phyloP scores from a whole-genome alignment of 192 early-diverging fungal genomes.

The Backusella australiensis region DNA sequence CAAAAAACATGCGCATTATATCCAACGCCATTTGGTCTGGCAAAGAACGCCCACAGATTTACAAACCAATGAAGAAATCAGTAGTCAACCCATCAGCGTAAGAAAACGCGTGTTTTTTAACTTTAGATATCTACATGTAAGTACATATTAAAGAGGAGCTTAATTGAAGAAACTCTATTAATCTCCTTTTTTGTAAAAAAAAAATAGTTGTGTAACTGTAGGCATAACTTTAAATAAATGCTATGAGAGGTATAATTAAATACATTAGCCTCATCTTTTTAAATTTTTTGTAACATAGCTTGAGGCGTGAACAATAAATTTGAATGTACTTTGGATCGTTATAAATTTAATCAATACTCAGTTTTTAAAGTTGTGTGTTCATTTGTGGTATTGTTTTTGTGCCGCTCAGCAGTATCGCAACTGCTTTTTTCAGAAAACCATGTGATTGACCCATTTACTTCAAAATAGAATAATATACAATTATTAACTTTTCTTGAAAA shows the following conservation, averaged over 20 bases:
- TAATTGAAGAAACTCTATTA: no score
- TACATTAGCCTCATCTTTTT: not conserved
- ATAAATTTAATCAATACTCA: not conserved
- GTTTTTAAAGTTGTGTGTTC: not conserved
- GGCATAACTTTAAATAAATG: not conserved
- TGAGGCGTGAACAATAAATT: not conserved
- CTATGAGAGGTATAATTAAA: not conserved
- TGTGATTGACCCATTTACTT: not conserved
- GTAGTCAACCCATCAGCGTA: no score
- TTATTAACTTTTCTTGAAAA: not conserved
- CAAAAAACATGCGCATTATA: no score
- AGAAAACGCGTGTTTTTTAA: no score
- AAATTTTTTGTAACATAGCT: not conserved
- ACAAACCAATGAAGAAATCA: no score
- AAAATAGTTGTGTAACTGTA: not conserved
- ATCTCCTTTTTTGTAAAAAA: no score
- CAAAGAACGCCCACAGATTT: no score
- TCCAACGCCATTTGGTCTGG: no score
- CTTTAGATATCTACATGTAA: no score
- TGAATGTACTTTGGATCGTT: not conserved
- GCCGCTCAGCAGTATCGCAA: not conserved
- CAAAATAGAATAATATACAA: not conserved
- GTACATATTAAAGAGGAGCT: no score
- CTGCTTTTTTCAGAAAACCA: not conserved
- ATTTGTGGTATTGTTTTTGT: not conserved